Percentiles rank a stretch among this genome's conserved stretches.
phyloP scores from a whole-genome alignment of 1,139 yeast genomes.

The Kurtzmaniella natalensis region DNA sequence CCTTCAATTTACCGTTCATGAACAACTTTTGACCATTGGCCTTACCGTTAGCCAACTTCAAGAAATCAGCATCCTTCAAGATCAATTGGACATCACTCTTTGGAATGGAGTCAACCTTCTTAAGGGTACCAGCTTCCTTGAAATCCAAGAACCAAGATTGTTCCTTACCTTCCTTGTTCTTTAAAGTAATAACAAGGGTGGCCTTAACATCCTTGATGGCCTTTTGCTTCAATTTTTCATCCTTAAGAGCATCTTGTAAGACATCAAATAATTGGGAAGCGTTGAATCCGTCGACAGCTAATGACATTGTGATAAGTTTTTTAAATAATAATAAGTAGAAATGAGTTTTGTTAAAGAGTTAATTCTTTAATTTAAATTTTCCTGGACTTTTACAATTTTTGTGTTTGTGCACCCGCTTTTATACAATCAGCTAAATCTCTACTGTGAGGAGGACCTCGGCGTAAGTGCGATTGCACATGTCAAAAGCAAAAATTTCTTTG shows the following conservation, averaged over 20 bases:
- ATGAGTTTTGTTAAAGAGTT: too few species aligned
- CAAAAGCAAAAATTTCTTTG: neutral
- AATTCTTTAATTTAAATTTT: too few species aligned
- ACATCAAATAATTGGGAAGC: slow-evolving; percentile 43
- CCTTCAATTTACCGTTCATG: slow-evolving; percentile 79
- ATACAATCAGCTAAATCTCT: too few species aligned
- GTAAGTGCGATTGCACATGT: slow-evolving; percentile 2
- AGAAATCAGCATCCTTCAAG: slow-evolving; percentile 62
- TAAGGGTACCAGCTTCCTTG: slow-evolving; percentile 57
- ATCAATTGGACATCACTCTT: slow-evolving; percentile 65
- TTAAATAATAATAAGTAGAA: too few species aligned
- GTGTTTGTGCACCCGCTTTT: too few species aligned
- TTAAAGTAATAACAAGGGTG: slow-evolving; percentile 61
- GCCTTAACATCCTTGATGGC: slow-evolving; percentile 55
- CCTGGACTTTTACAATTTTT: too few species aligned
- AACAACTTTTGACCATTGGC: slow-evolving; percentile 82
- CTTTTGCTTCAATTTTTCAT: slow-evolving; percentile 35
- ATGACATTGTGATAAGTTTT: slow-evolving; percentile 26
- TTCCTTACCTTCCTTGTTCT: slow-evolving; percentile 61
- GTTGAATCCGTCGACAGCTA: slow-evolving; percentile 46
- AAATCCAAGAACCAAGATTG: slow-evolving; percentile 71
- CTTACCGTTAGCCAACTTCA: slow-evolving; percentile 68
- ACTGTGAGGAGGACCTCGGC: too few species aligned
- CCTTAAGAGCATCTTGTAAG: slow-evolving; percentile 38
- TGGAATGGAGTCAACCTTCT: slow-evolving; percentile 45